Conservation (phyloP, 208 protist genomes). For the Novymonas esmeraldas region DNA sequence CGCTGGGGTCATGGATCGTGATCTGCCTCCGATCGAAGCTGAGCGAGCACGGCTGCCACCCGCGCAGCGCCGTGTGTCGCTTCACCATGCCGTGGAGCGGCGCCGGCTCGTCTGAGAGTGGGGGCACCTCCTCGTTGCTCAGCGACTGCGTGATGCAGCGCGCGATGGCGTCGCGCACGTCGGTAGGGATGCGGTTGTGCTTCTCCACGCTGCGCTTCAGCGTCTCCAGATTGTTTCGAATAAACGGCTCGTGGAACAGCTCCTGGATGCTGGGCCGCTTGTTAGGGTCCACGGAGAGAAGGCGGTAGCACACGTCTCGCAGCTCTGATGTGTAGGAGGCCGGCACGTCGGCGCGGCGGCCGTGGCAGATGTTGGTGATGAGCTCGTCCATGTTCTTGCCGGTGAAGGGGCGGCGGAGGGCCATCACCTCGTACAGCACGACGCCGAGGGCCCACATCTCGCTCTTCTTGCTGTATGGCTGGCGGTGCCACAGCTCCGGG, state of each 20-base stretch:
- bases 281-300: slow-evolving; percentile 66
- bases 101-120: slow-evolving; percentile 27
- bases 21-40: slow-evolving; percentile 50
- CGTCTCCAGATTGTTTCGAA: slow-evolving; percentile 62
- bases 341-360: slow-evolving; percentile 51
- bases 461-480: slow-evolving; percentile 93
- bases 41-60: slow-evolving; percentile 85
- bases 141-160: slow-evolving; percentile 65
- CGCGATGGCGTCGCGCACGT: slow-evolving; percentile 65
- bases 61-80: slow-evolving; percentile 74
- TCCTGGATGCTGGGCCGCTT: slow-evolving; percentile 61
- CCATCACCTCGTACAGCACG: slow-evolving; percentile 88
- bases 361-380: slow-evolving; percentile 83
- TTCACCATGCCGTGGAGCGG: slow-evolving; percentile 49
- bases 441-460: slow-evolving; percentile 94
- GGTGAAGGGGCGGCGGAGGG: slow-evolving; percentile 79
- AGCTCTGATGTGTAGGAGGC: slow-evolving; percentile 49
- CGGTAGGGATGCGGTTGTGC: slow-evolving; percentile 65
- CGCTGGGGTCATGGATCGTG: slow-evolving; percentile 39
- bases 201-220: slow-evolving; percentile 77
- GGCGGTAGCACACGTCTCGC: slow-evolving; percentile 53
- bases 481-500: slow-evolving; percentile 91
- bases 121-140: slow-evolving; percentile 32
- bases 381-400: slow-evolving; percentile 88
- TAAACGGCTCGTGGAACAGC: slow-evolving; percentile 75